phyloP scores from a whole-genome alignment of 2,329 filamentous ascomycete species.

The Rachicladosporium sp. region DNA sequence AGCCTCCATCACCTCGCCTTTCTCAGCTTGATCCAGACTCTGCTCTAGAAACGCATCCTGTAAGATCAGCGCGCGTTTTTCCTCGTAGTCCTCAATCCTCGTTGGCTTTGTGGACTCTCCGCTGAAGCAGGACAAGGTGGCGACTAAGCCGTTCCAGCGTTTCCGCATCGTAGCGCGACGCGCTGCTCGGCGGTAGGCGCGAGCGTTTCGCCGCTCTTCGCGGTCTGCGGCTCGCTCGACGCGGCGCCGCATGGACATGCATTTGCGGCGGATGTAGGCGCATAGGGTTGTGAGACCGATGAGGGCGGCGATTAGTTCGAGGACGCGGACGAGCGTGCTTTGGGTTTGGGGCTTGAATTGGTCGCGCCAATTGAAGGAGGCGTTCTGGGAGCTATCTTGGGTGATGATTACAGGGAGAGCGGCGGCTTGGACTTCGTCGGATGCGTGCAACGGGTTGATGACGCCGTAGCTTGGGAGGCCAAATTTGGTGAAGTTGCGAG shows the following conservation, averaged over 20 bases:
- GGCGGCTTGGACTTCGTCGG: too few species aligned
- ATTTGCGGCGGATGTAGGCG: conserved; percentile 34
- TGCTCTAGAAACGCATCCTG: conserved; percentile 24
- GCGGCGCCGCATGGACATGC: conserved; percentile 36
- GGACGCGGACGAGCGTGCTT: conserved; percentile 17
- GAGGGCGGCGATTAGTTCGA: conserved; percentile 33
- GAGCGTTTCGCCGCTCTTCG: conserved; percentile 41
- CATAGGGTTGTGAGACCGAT: conserved; percentile 34
- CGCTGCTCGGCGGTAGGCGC: conserved; percentile 42
- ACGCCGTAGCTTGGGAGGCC: too few species aligned
- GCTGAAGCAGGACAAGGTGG: conserved; percentile 17
- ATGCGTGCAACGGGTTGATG: too few species aligned
- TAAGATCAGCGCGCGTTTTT: conserved; percentile 38
- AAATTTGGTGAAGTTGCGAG: too few species aligned
- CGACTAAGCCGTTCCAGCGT: conserved; percentile 33
- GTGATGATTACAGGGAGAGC: too few species aligned
- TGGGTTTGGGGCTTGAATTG: too few species aligned
- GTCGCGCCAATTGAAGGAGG: too few species aligned
- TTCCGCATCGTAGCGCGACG: conserved; percentile 38
- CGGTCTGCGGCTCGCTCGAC: conserved; percentile 42
- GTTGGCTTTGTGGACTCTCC: conserved; percentile 17
- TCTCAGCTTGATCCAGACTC: conserved; percentile 33
- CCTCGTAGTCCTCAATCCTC: conserved; percentile 35
- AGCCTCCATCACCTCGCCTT: conserved; percentile 29
- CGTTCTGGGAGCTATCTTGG: too few species aligned